Percentiles rank a stretch among this genome's conserved stretches.
Evolutionary conservation across 371 early-diverging fungal genomes (phyloP).

Genomic region (Mortierella sp.): DNA sequence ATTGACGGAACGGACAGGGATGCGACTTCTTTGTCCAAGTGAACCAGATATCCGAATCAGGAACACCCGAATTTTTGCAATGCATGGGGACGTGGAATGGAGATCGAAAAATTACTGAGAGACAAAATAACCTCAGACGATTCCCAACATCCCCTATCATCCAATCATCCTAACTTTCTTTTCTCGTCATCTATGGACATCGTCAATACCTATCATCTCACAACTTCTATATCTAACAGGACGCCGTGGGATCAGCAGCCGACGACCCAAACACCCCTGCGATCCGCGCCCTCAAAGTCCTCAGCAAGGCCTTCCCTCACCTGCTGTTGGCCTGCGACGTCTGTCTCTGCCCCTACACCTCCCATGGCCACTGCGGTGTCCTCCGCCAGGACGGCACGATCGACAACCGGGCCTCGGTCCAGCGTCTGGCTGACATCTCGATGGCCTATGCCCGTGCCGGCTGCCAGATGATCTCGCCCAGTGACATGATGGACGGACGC

Average conservation of each 20-base stretch:
- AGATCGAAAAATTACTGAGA: background rate
- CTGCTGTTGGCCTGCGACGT: conserved; percentile 94
- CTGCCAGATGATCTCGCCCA: conserved; percentile 91
- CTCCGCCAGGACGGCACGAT: conserved; percentile 86
- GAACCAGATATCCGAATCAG: conserved; percentile 9
- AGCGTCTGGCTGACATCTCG: conserved; percentile 89
- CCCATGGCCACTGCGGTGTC: conserved; percentile 96
- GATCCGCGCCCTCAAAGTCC: conserved; percentile 83
- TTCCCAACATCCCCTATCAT: no score
- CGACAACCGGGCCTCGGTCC: conserved; percentile 82
- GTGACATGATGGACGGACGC: conserved; percentile 99
- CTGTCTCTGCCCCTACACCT: conserved; percentile 97
- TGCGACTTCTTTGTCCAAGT: background rate
- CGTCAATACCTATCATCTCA: no score
- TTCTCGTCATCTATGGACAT: no score
- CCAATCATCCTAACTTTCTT: no score
- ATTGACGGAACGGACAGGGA: background rate
- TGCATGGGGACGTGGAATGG: background rate
- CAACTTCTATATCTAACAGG: conserved; percentile 64
- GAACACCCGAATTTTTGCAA: background rate
- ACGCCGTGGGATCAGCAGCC: conserved; percentile 83
- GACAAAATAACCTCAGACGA: background rate
- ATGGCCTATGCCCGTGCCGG: conserved; percentile 91
- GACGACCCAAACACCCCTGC: conserved; percentile 92
- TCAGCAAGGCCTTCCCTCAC: conserved; percentile 84